These are phyloP conservation scores for Botrytis sinoallii DNA, from an alignment of 2,329 filamentous ascomycete genomes.

Conservation along the genomic window DNA sequence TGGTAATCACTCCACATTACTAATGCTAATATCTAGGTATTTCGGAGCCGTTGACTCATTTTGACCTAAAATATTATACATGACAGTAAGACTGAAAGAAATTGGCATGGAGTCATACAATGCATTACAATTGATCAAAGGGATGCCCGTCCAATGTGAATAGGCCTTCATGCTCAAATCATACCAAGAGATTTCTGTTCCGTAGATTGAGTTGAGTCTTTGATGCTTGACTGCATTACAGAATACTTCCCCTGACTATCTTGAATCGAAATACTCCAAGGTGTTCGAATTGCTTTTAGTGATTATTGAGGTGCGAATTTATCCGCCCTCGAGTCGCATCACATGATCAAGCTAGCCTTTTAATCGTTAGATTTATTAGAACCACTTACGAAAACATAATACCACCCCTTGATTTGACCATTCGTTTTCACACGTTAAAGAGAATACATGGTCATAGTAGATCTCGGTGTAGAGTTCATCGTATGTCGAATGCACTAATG, in stretches of 20 bases:
- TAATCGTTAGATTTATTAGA: background rate
- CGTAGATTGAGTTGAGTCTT: background rate
- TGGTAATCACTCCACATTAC: background rate
- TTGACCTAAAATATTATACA: background rate
- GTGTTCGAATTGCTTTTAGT: background rate
- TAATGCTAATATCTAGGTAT: background rate
- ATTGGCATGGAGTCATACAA: background rate
- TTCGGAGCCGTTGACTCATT: background rate
- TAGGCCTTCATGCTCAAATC: background rate
- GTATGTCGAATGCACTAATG: too few species aligned
- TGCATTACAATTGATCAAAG: background rate
- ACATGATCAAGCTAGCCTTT: background rate
- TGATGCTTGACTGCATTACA: background rate
- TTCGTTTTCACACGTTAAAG: too few species aligned
- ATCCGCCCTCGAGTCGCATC: fast-evolving
- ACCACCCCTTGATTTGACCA: too few species aligned
- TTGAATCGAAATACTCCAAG: background rate
- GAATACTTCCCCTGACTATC: background rate
- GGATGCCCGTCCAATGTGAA: background rate
- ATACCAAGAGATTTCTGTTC: background rate
- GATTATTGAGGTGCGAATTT: fast-evolving
- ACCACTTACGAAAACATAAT: too few species aligned
- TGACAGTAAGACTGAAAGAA: background rate
- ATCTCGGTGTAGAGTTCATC: too few species aligned
- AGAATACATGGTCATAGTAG: too few species aligned